Evolutionary conservation across 805 yeast genomes (phyloP), one percentile per base, ranked within the genome.

Genomic region (Phaffomyces antillensis): DNA sequence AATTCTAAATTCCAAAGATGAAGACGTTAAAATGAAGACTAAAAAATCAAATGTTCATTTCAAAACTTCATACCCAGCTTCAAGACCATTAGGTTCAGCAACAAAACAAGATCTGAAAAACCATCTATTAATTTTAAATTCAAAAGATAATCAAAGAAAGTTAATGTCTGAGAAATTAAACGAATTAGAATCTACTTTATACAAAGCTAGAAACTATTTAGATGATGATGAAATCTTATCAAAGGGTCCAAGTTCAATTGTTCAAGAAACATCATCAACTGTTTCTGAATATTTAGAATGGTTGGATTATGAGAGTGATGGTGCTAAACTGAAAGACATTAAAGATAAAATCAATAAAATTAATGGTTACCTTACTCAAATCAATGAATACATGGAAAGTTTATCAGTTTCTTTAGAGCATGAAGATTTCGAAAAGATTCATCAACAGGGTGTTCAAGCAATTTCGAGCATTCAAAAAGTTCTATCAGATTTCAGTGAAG

Each of bases 261-360:
- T 76, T 7, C 71, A 66, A 6, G 52, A 60, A 28, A 62, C 73
- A 10, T 51, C 66, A 1, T 45, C 53, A 0, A 49, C 66, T 7
- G 75, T 83, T 5, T 45, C 67, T 15, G 79, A 76, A 11, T 64
- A 70, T 24, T 64, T 85, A 39, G 91, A 83, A 47, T 87, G 96
- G 96, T 66, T 88, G 34, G 95, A 87, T 41, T 78, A 76, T 54
- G 88, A 79, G 16, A 72, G 86, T 33, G 84, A 76, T 43, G 68
- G 65, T 20, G 75, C 85, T 1, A 50, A 61, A 0, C 39, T 64
- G 12, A 58, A 65, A 20, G 74, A 66, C 2, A 60, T 79, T 24
- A 59, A 62, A 18, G 56, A 58, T 4, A 73, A 61, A 52, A 51
- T 58, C 7, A 42, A 48, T 1, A 48, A 46, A 11, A 49, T 68